Evolutionary conservation across 2,329 filamentous ascomycete species (phyloP), one percentile per base, ranked within the genome.

Genomic region (Rutstroemia sp.): DNA sequence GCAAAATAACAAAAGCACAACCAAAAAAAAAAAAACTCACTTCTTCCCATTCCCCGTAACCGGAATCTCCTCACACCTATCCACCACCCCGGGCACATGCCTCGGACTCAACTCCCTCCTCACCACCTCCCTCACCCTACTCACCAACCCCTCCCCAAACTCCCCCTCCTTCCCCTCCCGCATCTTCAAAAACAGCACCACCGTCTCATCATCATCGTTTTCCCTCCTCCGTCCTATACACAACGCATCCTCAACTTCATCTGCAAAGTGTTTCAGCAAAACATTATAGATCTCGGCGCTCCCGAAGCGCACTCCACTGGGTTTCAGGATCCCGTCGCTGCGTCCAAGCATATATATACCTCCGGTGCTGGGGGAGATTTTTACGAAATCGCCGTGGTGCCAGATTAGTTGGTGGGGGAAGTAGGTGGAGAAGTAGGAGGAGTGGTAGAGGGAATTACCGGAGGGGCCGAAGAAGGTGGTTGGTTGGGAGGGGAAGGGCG

Each of bases 11-110:
- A 4, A 23, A 23, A 23, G 23, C 23, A 23, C 2, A 23, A 23
- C 23, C 23, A 23, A 23, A 2, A 4, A 30, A n/a, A 48, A 9
- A 14, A n/a, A 48, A 47, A 79, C 84, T 75, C 72, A 88, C 84
- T 97, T 99, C 77, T 99, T 99, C 53, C 92, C 92, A 67, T 99
- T 99, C 2, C 86, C 85, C 16, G 94, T 97, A 63, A 92, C 85
- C 0, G 92, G 94, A 17, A 99, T 94, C 0, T 86, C 76, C 2
- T 73, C 84, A 60, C 88, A 92, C 69, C 88, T 84, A 62, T 92
- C 89, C 17, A 97, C 78, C 0, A 96, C 75, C 0, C 83, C 87
- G 0, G 92, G 92, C 0, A 97, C 91, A 74, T 99, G 94, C 53
- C 94, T 80, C 4, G 90, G 88, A 65, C 89, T 96, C 58, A 97